Conservation (phyloP, 2,329 filamentous ascomycete species). For the Zalaria obscura region DNA sequence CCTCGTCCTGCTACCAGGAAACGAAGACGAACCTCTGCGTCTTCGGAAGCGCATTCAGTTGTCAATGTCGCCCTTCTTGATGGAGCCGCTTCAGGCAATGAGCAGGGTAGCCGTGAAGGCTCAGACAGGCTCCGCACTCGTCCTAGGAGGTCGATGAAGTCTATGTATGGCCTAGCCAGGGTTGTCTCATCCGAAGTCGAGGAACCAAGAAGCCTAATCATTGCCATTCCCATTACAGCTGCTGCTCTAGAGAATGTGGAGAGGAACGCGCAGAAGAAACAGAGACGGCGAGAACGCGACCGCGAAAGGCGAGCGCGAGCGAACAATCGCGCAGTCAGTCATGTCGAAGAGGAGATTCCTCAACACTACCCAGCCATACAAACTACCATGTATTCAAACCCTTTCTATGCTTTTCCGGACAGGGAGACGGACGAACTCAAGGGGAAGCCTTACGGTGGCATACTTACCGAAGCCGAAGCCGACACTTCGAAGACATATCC, state of each 20-base stretch:
- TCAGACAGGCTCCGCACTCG: slow-evolving; percentile 15
- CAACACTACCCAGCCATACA: slow-evolving; percentile 45
- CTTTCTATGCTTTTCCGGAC: slow-evolving; percentile 80
- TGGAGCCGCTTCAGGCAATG: slow-evolving; percentile 3
- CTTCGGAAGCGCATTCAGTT: slow-evolving; percentile 16
- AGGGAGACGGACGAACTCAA: slow-evolving; percentile 80
- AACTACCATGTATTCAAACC: slow-evolving; percentile 53
- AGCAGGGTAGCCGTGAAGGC: slow-evolving; percentile 10
- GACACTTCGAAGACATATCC: slow-evolving; percentile 86
- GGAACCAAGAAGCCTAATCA: slow-evolving; percentile 32
- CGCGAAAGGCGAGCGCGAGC: slow-evolving; percentile 18
- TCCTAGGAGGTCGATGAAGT: slow-evolving; percentile 17
- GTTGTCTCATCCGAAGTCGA: slow-evolving; percentile 15
- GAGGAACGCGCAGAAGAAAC: slow-evolving; percentile 37
- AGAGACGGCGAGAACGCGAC: slow-evolving; percentile 30
- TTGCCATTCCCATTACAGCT: slow-evolving; percentile 29
- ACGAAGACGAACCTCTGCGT: slow-evolving; percentile 24
- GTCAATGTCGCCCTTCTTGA: slow-evolving; percentile 7
- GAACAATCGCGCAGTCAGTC: neutral
- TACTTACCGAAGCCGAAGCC: slow-evolving; percentile 75
- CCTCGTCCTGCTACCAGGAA: slow-evolving; percentile 23
- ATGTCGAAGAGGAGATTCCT: slow-evolving; percentile 23
- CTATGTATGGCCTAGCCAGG: slow-evolving; percentile 18
- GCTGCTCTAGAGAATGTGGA: slow-evolving; percentile 21
- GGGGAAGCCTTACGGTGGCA: slow-evolving; percentile 89